Evolutionary conservation across 495 filamentous ascomycete species (phyloP), one percentile per base, ranked within the genome.

Genomic region (Penicillium coffeae): DNA sequence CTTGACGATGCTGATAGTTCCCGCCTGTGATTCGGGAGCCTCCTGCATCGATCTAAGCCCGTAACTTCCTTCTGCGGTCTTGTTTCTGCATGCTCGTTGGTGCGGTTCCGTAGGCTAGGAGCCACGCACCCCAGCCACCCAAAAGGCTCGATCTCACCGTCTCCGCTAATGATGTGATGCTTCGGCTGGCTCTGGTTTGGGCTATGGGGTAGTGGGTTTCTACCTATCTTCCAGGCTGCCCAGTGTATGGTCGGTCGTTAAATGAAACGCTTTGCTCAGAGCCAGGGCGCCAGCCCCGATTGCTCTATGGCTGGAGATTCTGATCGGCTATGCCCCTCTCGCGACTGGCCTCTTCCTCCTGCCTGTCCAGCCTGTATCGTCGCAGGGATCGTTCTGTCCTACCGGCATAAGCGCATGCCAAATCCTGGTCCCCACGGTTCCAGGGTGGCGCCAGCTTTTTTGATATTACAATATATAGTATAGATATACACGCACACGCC

Each of bases 11-110:
- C 41, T 50, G 37, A 55, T 47, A 49, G 54, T 55, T 53, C 41
- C 52, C 51, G 47, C 37, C 57, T 59, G 53, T 58, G 55, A 65
- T 64, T 62, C 54, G 47, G 55, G 49, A 56, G 38, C 54, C 18
- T 50, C 47, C 47, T 63, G 60, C 60, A 63, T 58, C 20, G 47
- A 55, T 60, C 54, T 55, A 58, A 60, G 19, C 51, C 27, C 32
- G 41, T 47, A 58, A 54, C 48, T 50, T 45, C 46, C 33, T 42
- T 45, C 20, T 48, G 42, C 50, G 32, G 10, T 16, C 51, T 39
- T 51, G 51, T 50, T 57, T 59, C 59, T 60, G 59, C 56, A 62
- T 57, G 62, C 64, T 68, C 62, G 65, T 71, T 71, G 68, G 66
- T 63, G 59, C 55, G 48, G 22, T 41, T 39, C 49, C 45, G 54